Percentiles rank a stretch among this genome's conserved stretches.
Evolutionary conservation across 495 filamentous ascomycete species (phyloP).

Genomic region (Oleoguttula mirabilis): DNA sequence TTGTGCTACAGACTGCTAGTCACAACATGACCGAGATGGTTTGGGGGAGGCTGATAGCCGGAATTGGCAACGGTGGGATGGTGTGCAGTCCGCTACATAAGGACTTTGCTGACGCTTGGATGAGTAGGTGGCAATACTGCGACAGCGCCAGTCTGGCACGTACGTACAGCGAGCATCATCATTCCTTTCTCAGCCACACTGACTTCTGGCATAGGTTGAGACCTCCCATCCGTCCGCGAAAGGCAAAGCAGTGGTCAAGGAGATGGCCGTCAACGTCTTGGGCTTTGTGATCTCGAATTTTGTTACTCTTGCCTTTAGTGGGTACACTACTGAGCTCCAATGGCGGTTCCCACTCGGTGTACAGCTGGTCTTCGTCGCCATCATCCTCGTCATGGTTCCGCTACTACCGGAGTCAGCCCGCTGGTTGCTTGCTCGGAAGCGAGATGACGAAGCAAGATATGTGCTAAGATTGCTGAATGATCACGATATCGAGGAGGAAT

Average conservation of each 20-base stretch:
- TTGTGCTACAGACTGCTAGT: constrained; percentile 34
- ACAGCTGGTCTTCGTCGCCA: constrained; percentile 6
- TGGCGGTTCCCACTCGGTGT: constrained; percentile 8
- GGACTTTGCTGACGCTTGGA: no score
- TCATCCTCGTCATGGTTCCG: constrained; percentile 10
- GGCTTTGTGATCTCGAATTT: constrained; percentile 37
- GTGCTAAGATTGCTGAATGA: constrained; percentile 9
- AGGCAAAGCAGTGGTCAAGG: constrained; percentile 35
- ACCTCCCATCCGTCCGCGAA: constrained; percentile 33
- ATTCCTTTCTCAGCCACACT: no score
- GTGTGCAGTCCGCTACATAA: no score
- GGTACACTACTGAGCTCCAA: constrained; percentile 4
- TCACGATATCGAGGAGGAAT: constrained; percentile 6
- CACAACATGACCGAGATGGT: constrained; percentile 29
- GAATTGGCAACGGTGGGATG: constrained; percentile 41
- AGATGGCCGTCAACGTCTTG: constrained; percentile 33
- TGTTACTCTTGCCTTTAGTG: constrained; percentile 30
- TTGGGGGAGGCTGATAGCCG: constrained; percentile 30
- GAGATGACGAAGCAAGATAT: constrained; percentile 3
- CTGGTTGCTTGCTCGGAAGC: constrained; percentile 6
- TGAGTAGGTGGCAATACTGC: no score
- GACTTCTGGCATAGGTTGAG: no score
- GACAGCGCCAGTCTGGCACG: constrained; percentile 41
- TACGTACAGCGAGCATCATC: no score
- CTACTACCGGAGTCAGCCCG: constrained; percentile 4